Percentiles rank a stretch among this genome's conserved stretches.
Evolutionary conservation across 2,329 filamentous ascomycete genomes (phyloP).

Genomic region (Diplocarpon rosae): DNA sequence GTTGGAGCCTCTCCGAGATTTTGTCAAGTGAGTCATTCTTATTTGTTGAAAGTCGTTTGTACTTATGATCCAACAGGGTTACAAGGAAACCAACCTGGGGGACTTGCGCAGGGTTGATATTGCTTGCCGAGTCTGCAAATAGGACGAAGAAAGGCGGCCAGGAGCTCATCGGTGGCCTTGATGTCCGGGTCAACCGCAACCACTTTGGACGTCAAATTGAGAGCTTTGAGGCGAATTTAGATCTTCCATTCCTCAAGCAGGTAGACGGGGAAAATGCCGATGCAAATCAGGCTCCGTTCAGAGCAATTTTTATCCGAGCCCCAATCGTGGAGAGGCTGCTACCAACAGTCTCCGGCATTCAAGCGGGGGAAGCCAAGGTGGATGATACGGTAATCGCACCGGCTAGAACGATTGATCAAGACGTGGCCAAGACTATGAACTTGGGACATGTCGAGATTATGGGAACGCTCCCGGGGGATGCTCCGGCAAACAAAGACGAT

Average conservation of each 20-base stretch:
- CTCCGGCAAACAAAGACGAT: slow-evolving; percentile 30
- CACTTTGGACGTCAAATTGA: slow-evolving; percentile 92
- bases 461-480: slow-evolving; percentile 37
- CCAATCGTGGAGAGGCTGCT: slow-evolving; percentile 83
- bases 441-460: slow-evolving; percentile 36
- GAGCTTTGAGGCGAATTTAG: slow-evolving; percentile 69
- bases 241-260: slow-evolving; percentile 55
- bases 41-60: slow-evolving; percentile 3
- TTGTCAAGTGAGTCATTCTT: slow-evolving; percentile 63
- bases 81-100: slow-evolving; percentile 82
- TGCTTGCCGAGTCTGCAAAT: slow-evolving; percentile 80
- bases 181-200: slow-evolving; percentile 84
- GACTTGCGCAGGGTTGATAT: slow-evolving; percentile 87
- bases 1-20: slow-evolving; percentile 73
- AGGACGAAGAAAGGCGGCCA: slow-evolving; percentile 84
- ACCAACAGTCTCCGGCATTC: slow-evolving; percentile 27
- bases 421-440: slow-evolving; percentile 14
- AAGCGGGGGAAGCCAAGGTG: slow-evolving; percentile 32
- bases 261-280: slow-evolving; percentile 20
- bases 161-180: slow-evolving; percentile 82
- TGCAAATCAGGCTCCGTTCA: slow-evolving; percentile 44
- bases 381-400: slow-evolving; percentile 28
- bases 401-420: slow-evolving; percentile 15
- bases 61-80: slow-evolving; percentile 38
- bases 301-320: slow-evolving; percentile 85